Evolutionary conservation across 176 grass and related monocot genomes (phyloP).

Genomic region (Rhynchospora breviuscula): DNA sequence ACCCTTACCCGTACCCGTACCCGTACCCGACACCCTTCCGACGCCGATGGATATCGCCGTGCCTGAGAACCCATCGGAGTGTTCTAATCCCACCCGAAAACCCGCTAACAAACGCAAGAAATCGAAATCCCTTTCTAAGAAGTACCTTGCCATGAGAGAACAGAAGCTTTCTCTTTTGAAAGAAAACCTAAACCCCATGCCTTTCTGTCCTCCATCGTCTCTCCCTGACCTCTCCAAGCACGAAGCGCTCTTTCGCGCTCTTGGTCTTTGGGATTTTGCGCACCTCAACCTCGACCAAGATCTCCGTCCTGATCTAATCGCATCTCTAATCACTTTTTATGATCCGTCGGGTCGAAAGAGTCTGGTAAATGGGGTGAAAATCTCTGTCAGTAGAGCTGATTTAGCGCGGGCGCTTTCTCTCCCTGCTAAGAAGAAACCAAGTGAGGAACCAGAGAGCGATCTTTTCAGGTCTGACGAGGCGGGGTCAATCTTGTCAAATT

Average conservation of each 20-base stretch:
- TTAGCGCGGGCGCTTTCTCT: constrained; percentile 51
- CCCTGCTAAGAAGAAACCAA: constrained; percentile 36
- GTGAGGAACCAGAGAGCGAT: constrained; percentile 1
- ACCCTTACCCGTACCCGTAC: neutral
- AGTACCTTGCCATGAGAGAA: constrained; percentile 22
- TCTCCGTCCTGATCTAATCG: constrained; percentile 52
- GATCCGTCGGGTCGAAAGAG: constrained; percentile 47
- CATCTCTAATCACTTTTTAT: constrained; percentile 57
- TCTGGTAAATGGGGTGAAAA: constrained; percentile 45
- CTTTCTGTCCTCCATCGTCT: neutral
- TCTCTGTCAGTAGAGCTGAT: constrained; percentile 47
- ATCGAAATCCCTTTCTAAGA: neutral
- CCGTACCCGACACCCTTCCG: neutral
- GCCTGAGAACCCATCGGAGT: neutral
- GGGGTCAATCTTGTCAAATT: constrained; percentile 21
- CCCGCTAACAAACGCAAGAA: constrained; percentile 18
- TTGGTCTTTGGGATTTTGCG: constrained; percentile 65
- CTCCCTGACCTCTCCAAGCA: constrained; percentile 23
- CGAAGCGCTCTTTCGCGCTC: constrained; percentile 50
- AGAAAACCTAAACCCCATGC: neutral
- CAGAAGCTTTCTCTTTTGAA: constrained; percentile 7
- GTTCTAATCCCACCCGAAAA: neutral
- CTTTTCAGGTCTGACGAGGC: constrained; percentile 35
- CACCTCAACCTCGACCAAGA: constrained; percentile 35
- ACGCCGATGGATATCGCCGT: constrained; percentile 1